Evolutionary conservation across 164 flowering plant genomes (phyloP), one percentile per base, ranked within the genome.

Genomic region (Liriodendron chinense): DNA sequence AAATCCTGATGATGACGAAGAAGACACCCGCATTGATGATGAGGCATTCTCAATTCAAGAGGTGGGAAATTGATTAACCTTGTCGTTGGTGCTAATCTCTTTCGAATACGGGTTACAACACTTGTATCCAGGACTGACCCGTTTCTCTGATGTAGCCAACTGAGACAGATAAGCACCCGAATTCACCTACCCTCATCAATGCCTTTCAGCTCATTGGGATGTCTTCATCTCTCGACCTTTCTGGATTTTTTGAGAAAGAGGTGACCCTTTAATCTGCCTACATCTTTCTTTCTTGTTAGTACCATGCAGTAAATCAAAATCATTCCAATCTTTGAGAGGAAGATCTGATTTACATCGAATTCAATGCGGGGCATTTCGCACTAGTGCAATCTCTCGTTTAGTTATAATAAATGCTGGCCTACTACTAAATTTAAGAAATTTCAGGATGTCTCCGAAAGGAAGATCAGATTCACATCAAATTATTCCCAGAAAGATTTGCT

Each of bases 211-310:
- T 96, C 20, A 96, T 96, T 75, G 96, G 99, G 80, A 96, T 96
- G 99, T 94, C 98, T 47, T 92, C 97, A 0, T 85, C 78, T 82
- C 89, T 96, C 2, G 99, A 96, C 82, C 93, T 96, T 68, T 96
- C 99, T 28, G 99, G 99, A 25, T 93, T 93, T 83, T 96, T 96
- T 71, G 99, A 96, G 83, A 84, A 92, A 84, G 99, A 96, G 94
- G 99, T 93, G 71, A 77, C 74, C 74, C 65, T 43, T 12, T 57
- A 9, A 9, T 50, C 67, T 64, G 24, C 50, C 14, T n/a, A 10
- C 28, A 12, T 65, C 18, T 43, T 75, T 23, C 18, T 49, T 18
- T n/a, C 50, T 18, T 43, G 7, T 68, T 68, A 43, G 50, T 43
- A 64, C 13, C 10, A 9, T 3, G 5, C 43, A 34, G 43, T 34